Base-by-base conservation (phyloP, 1,139 yeast species). In the Suhomyces kunorum region DNA sequence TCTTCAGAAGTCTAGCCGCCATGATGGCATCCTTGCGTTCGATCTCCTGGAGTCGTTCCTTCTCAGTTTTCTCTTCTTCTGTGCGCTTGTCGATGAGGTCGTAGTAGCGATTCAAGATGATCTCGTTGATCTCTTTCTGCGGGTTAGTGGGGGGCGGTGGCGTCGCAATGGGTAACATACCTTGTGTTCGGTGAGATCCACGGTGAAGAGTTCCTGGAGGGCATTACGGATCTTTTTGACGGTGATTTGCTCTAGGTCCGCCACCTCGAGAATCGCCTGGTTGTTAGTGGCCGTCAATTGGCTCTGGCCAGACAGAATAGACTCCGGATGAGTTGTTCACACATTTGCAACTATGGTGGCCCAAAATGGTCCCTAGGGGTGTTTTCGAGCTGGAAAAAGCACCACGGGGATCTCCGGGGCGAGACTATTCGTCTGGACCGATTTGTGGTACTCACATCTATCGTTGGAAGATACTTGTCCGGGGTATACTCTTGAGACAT, bases 211-310 rank as follows among this genome's bases (percentile, higher is more conserved):
- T 46, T 79, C 87, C 55, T 82, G 88, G 19, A 87, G 57, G 1
- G 90, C 90, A 47, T 74, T 71, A 46, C 95, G 68, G 29, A 87
- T 80, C 54, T 78, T 75, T 56, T 84, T 85, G 9, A 86, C 89
- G 2, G 90, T 80, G 15, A 87, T 79, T 49, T 78, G 73, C 46
- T 83, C 84, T 28, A 85, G 71, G 50, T 87, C 83, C 1, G 92
- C 81, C n/a, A 80, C 90, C 44, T 82, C 69, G 27, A 87, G 63
- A 14, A 87, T 83, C 1, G 94, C 89, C 84, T 80, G 34, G 8
- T 16, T 30, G 63, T 66, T 65, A 66, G 66, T 56, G 49, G 8
- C 6, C 6, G 34, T 22, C 14, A 8, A 11, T 17, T 8, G 23
- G 24, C 14, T 14, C 4, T 18, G 32, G 12, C n/a, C 5, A 8